A percentile compares a stretch with the other conserved stretches of the same genome.
These are phyloP conservation scores for Entophlyctis luteolus DNA, from an alignment of 192 early-diverging fungal genomes.

Conservation along the genomic window DNA sequence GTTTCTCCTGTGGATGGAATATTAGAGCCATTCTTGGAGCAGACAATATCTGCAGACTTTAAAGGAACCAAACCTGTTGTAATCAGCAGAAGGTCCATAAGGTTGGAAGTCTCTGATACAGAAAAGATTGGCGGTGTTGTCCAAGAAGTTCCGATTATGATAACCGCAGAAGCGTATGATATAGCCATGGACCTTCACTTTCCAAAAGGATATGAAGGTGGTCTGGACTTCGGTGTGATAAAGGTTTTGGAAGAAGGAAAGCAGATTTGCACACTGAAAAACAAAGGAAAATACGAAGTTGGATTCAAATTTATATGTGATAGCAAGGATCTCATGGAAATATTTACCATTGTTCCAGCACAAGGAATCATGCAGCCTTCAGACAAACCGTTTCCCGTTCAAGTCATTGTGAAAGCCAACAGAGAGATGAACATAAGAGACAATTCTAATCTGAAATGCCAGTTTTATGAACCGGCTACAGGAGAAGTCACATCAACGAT, in stretches of 20 bases:
- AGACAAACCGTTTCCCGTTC: conserved; percentile 58
- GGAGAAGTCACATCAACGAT: conserved; percentile 53
- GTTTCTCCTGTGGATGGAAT: conserved; percentile 51
- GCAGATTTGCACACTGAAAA: conserved; percentile 40
- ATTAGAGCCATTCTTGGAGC: conserved; percentile 43
- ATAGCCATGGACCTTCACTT: conserved; percentile 62
- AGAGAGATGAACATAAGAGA: conserved; percentile 45
- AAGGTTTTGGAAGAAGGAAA: conserved; percentile 58
- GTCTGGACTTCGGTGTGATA: conserved; percentile 58
- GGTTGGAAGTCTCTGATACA: conserved; percentile 52
- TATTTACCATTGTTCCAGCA: conserved; percentile 47
- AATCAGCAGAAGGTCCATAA: conserved; percentile 47
- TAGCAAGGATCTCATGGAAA: conserved; percentile 42
- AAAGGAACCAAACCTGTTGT: conserved; percentile 48
- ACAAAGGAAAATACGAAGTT: conserved; percentile 58
- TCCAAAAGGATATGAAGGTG: conserved; percentile 58
- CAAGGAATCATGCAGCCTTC: conserved; percentile 58
- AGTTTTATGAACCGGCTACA: conserved; percentile 58
- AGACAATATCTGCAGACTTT: conserved; percentile 52
- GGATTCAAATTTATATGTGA: conserved; percentile 58
- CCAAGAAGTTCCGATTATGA: conserved; percentile 52
- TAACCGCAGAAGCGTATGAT: conserved; percentile 64
- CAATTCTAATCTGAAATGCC: conserved; percentile 45
- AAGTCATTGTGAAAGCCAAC: conserved; percentile 49
- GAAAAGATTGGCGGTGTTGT: conserved; percentile 54